phyloP scores from a whole-genome alignment of 129 eudicot species.

The Scalesia atractyloides region DNA sequence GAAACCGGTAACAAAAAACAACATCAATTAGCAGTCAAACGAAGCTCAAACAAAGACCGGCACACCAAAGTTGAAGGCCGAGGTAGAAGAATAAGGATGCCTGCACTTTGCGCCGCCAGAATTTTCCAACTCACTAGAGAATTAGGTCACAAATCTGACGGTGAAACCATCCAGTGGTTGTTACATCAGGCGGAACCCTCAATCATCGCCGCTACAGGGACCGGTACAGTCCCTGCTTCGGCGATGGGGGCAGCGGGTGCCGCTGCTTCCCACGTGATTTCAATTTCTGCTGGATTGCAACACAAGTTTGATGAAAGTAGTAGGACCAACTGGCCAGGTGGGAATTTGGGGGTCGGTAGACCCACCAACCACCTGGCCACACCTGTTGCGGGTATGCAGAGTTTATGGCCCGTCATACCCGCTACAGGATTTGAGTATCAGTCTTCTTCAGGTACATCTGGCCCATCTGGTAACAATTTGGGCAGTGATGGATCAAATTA shows the following conservation, averaged over 20 bases:
- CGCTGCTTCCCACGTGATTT: slow-evolving; percentile 20
- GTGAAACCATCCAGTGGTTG: slow-evolving; percentile 90
- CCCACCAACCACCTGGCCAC: slow-evolving; percentile 49
- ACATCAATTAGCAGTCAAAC: slow-evolving; percentile 56
- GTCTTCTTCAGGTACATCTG: slow-evolving; percentile 41
- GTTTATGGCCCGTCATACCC: slow-evolving; percentile 48
- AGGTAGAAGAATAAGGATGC: slow-evolving; percentile 89
- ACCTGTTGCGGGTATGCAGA: slow-evolving; percentile 18
- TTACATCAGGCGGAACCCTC: slow-evolving; percentile 88
- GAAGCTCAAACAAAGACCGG: slow-evolving; percentile 79
- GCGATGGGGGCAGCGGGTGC: slow-evolving; percentile 50
- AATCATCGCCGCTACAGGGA: slow-evolving; percentile 80
- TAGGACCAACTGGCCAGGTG: slow-evolving; percentile 58
- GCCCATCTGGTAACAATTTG: slow-evolving; percentile 39
- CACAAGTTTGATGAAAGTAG: slow-evolving; percentile 54
- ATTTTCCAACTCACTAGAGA: slow-evolving; percentile 79
- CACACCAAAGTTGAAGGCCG: slow-evolving; percentile 93
- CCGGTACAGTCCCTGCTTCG: slow-evolving; percentile 83
- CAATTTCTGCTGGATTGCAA: slow-evolving; percentile 57
- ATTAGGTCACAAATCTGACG: slow-evolving; percentile 87
- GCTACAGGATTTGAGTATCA: slow-evolving; percentile 48
- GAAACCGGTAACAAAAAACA: slow-evolving; percentile 35
- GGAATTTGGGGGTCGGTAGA: slow-evolving; percentile 56
- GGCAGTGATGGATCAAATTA: slow-evolving; percentile 45
- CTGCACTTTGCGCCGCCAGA: slow-evolving; percentile 89